Evolutionary conservation across 805 yeast species (phyloP), one percentile per base, ranked within the genome.

Genomic region (Candida vaughaniae): DNA sequence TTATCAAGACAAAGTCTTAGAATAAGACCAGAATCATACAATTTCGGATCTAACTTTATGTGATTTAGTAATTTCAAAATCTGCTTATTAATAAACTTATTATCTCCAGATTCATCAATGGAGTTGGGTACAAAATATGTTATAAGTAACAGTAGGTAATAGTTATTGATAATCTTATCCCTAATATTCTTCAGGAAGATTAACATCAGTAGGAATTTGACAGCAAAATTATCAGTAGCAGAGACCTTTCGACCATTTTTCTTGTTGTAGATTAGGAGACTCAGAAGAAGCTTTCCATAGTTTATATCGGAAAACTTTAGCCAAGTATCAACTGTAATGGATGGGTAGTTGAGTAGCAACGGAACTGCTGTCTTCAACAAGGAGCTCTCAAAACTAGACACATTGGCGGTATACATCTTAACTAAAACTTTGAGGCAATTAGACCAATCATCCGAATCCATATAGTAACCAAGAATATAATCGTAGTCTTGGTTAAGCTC

Each of bases 271-370:
- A 80, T 73, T 42, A 89, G 57, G 9, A 91, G 64, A 0, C 96
- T 80, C 2, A 96, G 95, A 2, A 93, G 58, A 16, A 93, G 65
- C 41, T 71, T 77, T 10, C 74, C 71, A 32, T 83, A 81, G 40
- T 85, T 77, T 3, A 91, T 45, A 22, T 55, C 57, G 16, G 48
- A 39, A 16, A 81, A 55, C 34, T 80, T 72, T 51, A 85, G 73
- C 97, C 97, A 93, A 0, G 85, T 70, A 35, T 82, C 83, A 2
- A 86, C 78, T 0, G 96, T 87, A 9, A 70, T 73, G 19, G 64
- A 66, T 0, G 99, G 90, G 10, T 74, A 61, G 48, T 85, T 85
- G 2, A 79, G 66, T 35, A 93, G 56, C 25, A 93, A 57, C 0
- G 80, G 80, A 0, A 83, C 79, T 1, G 97, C 72, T 42, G 80